Percentiles rank a stretch among this genome's conserved stretches.
Evolutionary conservation across 805 yeast genomes (phyloP).

Genomic region (Kuraishia floccosa): DNA sequence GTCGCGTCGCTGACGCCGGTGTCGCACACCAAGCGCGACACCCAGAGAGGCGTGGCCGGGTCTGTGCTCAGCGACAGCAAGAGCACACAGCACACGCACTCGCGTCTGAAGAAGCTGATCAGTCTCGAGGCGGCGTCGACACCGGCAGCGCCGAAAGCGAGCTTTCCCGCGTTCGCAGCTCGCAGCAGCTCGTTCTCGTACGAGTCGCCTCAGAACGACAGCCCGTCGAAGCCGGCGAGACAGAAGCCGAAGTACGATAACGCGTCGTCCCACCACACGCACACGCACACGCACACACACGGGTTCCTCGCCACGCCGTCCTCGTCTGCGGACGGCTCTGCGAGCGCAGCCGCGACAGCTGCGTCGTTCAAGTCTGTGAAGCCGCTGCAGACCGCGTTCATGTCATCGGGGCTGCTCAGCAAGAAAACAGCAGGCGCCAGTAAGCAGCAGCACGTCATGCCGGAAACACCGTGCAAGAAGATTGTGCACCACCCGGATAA

Average conservation of each 20-base stretch:
- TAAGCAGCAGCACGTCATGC: conserved; percentile 24
- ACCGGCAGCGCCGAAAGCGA: not conserved
- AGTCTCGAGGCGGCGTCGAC: conserved; percentile 11
- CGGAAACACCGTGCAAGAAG: conserved; percentile 55
- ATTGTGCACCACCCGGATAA: conserved; percentile 15
- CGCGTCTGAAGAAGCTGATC: conserved; percentile 3
- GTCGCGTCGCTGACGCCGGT: conserved; percentile 1
- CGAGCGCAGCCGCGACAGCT: conserved; percentile 29
- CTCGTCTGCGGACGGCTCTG: not conserved
- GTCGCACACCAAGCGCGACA: conserved; percentile 4
- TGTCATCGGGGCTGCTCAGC: conserved; percentile 60
- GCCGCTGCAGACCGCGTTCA: conserved; percentile 79
- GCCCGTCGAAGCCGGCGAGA: conserved; percentile 21
- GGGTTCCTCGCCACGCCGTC: not conserved
- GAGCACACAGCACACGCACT: no score
- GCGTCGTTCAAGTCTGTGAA: conserved; percentile 59
- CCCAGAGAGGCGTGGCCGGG: conserved; percentile 1
- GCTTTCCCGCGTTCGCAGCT: no score
- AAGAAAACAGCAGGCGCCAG: conserved; percentile 29
- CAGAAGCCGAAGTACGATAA: conserved; percentile 10
- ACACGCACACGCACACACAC: not conserved
- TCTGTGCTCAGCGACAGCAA: no score
- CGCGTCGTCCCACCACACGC: conserved; percentile 3
- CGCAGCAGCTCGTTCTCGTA: no score
- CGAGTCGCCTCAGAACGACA: conserved; percentile 14